Evolutionary conservation across 805 yeast genomes (phyloP).

Genomic region (Kurtzmaniella fragi): DNA sequence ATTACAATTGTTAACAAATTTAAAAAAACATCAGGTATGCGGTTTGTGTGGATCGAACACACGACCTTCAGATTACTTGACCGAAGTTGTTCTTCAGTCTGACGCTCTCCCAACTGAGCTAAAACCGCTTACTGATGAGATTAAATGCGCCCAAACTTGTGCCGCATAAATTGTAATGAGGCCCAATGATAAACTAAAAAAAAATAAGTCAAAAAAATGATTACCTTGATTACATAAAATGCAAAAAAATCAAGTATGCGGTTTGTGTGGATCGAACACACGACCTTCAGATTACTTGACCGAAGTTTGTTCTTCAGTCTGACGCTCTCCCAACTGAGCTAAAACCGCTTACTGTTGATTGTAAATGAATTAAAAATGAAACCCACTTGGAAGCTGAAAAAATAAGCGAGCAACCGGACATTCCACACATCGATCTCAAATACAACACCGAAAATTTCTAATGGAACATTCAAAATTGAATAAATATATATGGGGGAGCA

Average conservation of each 20-base stretch:
- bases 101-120: constrained; percentile 36
- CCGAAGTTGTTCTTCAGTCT: constrained; percentile 30
- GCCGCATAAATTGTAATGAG: too few species aligned
- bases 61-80: constrained; percentile 69
- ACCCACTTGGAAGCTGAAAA: too few species aligned
- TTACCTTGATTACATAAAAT: too few species aligned
- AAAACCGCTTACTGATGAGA: constrained; percentile 16
- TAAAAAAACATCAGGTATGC: constrained; percentile 30
- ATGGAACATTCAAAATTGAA: neutral
- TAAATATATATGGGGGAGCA: neutral
- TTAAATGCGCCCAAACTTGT: too few species aligned
- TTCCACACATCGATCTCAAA: too few species aligned
- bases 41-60: constrained; percentile 81
- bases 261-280: constrained; percentile 26
- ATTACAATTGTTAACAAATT: too few species aligned
- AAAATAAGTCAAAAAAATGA: too few species aligned
- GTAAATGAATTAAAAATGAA: too few species aligned
- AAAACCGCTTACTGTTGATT: constrained; percentile 25
- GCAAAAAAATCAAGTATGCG: constrained; percentile 13
- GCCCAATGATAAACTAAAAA: too few species aligned
- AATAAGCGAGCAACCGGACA: too few species aligned
- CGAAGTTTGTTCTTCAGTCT: constrained; percentile 25
- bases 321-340: constrained; percentile 36
- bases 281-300: constrained; percentile 25
- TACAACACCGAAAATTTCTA: too few species aligned